A percentile compares a stretch with the other conserved stretches of the same genome.
Evolutionary conservation across 2,329 filamentous ascomycete genomes (phyloP).

Genomic region (Trichoderma semiorbis): DNA sequence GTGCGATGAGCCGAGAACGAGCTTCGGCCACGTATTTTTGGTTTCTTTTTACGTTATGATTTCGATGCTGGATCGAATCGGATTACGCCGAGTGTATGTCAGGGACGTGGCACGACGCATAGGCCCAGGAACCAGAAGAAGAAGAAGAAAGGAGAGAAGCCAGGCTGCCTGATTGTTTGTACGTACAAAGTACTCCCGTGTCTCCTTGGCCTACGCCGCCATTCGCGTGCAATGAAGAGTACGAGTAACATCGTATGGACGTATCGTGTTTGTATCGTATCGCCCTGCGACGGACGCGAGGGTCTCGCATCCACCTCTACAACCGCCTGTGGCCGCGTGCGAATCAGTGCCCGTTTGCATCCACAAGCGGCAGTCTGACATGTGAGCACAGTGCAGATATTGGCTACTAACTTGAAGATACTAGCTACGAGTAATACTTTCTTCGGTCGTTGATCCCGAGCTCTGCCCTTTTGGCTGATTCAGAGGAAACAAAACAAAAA

Average conservation of each 20-base stretch:
- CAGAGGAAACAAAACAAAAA: background rate
- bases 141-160: background rate
- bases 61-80: constrained; percentile 1
- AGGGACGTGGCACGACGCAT: constrained; percentile 7
- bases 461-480: background rate
- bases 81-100: constrained; percentile 10
- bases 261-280: background rate
- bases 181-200: constrained; percentile 1
- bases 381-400: constrained; percentile 12
- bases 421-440: background rate
- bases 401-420: background rate
- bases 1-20: background rate
- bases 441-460: background rate
- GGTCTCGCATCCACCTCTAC: constrained; percentile 1
- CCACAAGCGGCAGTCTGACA: constrained; percentile 15
- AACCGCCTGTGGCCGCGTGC: background rate
- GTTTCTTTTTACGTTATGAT: constrained; percentile 14
- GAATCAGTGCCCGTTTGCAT: background rate
- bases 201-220: background rate
- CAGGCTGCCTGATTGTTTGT: constrained; percentile 2
- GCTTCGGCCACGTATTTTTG: constrained; percentile 5
- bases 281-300: background rate
- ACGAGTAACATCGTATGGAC: background rate
- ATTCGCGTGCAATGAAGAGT: background rate
- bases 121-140: background rate